Evolutionary conservation across 345 rosid species (phyloP).

Genomic region (Citrus cavaleriei): DNA sequence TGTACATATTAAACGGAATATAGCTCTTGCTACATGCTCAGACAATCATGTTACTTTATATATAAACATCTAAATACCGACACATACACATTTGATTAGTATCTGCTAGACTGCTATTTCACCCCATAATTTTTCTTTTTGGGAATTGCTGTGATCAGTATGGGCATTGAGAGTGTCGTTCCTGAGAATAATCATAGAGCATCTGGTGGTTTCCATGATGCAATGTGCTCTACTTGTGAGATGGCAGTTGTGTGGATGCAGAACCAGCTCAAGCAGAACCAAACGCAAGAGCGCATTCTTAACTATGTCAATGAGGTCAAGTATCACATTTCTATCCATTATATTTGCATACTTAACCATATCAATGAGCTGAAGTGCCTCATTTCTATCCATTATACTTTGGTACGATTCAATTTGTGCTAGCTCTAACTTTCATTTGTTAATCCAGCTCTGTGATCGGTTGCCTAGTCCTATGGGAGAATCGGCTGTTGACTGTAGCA

Average conservation of each 20-base stretch:
- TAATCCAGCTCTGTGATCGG: slow-evolving; percentile 55
- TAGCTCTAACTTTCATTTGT: background rate
- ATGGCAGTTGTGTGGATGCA: slow-evolving; percentile 71
- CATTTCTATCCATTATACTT: background rate
- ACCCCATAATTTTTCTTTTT: background rate
- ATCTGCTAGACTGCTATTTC: background rate
- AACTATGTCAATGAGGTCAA: slow-evolving; percentile 51
- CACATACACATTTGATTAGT: background rate
- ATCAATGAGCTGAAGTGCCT: slow-evolving; percentile 42
- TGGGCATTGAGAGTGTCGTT: slow-evolving; percentile 61
- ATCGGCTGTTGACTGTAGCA: slow-evolving; percentile 57
- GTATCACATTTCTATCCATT: background rate
- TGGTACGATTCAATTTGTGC: background rate
- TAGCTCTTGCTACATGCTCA: background rate
- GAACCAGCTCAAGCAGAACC: slow-evolving; percentile 54
- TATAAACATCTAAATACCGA: background rate
- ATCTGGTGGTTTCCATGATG: slow-evolving; percentile 31
- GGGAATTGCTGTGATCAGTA: slow-evolving; percentile 26
- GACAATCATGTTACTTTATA: background rate
- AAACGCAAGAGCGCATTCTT: slow-evolving; percentile 47
- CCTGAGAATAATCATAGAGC: slow-evolving; percentile 26
- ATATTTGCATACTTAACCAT: slow-evolving; percentile 30
- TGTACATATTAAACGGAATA: background rate
- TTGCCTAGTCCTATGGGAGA: slow-evolving; percentile 78
- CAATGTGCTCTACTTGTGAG: slow-evolving; percentile 62